Percentiles rank a stretch among this genome's conserved stretches.
Evolutionary conservation across 1,139 yeast genomes (phyloP).

Genomic region (Ogataea hybrid): DNA sequence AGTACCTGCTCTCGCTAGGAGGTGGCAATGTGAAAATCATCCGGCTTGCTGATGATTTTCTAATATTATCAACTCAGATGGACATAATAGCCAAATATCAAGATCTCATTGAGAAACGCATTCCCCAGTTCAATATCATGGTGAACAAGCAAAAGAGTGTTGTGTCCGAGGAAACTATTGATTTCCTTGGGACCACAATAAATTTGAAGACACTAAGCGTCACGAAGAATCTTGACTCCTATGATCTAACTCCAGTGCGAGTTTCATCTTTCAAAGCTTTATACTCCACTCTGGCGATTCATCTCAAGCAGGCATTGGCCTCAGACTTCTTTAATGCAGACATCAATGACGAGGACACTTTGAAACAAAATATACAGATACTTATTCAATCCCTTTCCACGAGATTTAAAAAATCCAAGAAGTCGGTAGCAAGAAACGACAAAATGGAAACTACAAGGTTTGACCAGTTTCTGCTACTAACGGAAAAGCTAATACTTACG

Average conservation of each 20-base stretch:
- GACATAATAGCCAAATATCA: slow-evolving; percentile 29
- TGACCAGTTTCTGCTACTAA: neutral
- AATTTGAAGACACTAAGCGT: slow-evolving; percentile 28
- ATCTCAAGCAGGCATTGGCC: slow-evolving; percentile 8
- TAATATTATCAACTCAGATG: slow-evolving; percentile 53
- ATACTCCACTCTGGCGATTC: slow-evolving; percentile 14
- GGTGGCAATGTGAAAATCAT: slow-evolving; percentile 41
- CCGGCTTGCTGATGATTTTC: slow-evolving; percentile 83
- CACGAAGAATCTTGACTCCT: slow-evolving; percentile 26
- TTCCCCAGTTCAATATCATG: slow-evolving; percentile 56
- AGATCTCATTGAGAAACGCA: slow-evolving; percentile 35
- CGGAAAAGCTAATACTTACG: slow-evolving; percentile 1
- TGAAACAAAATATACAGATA: slow-evolving; percentile 9
- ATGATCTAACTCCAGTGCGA: slow-evolving; percentile 18
- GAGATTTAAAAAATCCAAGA: slow-evolving; percentile 21
- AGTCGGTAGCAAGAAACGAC: slow-evolving; percentile 10
- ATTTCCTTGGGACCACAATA: slow-evolving; percentile 31
- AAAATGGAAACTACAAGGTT: slow-evolving; percentile 1
- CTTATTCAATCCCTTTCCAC: slow-evolving; percentile 10
- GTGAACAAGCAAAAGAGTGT: slow-evolving; percentile 58
- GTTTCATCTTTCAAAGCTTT: slow-evolving; percentile 24
- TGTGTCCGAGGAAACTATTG: slow-evolving; percentile 21
- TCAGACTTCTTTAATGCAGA: slow-evolving; percentile 9
- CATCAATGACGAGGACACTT: slow-evolving; percentile 10
- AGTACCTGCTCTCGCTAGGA: slow-evolving; percentile 35